Evolutionary conservation across 768 basidiomycete genomes (phyloP).

Genomic region (Agrocybe chaxingu): DNA sequence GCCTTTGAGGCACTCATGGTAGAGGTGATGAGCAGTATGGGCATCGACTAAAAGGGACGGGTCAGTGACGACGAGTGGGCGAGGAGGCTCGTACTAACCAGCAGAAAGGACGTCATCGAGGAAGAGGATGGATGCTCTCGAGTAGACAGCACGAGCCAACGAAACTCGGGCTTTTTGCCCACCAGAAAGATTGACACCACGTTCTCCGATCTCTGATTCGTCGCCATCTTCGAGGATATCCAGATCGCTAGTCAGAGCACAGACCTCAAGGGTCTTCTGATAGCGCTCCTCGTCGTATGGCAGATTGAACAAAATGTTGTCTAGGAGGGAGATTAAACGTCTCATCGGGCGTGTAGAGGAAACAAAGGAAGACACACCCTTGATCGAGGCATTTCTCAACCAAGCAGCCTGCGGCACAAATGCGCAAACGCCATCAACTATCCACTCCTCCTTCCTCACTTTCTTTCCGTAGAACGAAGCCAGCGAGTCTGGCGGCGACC

Average conservation of each 20-base stretch:
- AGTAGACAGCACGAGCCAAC: slow-evolving; percentile 80
- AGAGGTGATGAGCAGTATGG: slow-evolving; percentile 89
- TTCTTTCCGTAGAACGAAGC: slow-evolving; percentile 49
- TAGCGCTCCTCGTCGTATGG: slow-evolving; percentile 46
- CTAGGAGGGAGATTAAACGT: slow-evolving; percentile 34
- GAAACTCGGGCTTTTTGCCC: slow-evolving; percentile 59
- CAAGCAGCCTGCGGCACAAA: slow-evolving; percentile 84
- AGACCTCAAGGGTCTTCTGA: slow-evolving; percentile 32
- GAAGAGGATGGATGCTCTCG: slow-evolving; percentile 75
- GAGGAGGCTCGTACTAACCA: slow-evolving; percentile 36
- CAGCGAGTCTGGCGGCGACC: slow-evolving; percentile 79
- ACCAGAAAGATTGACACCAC: slow-evolving; percentile 66
- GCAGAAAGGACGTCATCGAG: slow-evolving; percentile 81
- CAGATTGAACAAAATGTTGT: slow-evolving; percentile 70
- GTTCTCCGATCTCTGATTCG: slow-evolving; percentile 84
- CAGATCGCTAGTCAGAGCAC: slow-evolving; percentile 70
- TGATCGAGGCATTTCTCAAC: slow-evolving; percentile 65
- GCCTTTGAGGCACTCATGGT: slow-evolving; percentile 79
- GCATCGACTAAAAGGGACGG: slow-evolving; percentile 65
- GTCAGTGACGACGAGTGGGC: background rate
- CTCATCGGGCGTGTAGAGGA: background rate
- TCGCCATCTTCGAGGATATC: slow-evolving; percentile 87
- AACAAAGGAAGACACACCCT: slow-evolving; percentile 7
- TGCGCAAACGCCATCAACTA: slow-evolving; percentile 75
- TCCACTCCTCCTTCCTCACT: slow-evolving; percentile 56